Evolutionary conservation across 495 filamentous ascomycete genomes (phyloP), one percentile per base, ranked within the genome.

Genomic region (Achaetomiella virescens): DNA sequence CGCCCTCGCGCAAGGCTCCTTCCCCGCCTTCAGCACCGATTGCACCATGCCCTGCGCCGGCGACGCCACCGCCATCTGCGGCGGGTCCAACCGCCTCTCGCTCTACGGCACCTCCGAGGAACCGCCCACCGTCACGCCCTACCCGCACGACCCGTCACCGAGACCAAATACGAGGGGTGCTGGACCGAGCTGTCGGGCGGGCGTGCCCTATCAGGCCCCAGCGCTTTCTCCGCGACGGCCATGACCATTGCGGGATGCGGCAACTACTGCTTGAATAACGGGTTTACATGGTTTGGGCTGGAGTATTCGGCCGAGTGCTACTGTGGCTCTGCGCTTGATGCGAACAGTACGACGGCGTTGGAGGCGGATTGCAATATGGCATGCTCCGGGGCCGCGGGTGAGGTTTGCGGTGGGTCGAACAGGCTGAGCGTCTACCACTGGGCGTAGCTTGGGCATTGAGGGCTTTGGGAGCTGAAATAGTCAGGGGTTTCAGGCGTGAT

Each of bases 241-340:
- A 62, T 62, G 60, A 62, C 60, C 0, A 18, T 42, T 7, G 40
- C 17, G 24, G 17, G 6, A 0, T 62, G 60, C n/a, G 48, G 35
- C 8, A 48, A 52, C 17, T 67, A 54, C 24, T 76, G 74, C 54
- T 33, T 41, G 11, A 41, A 60, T 35, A 20, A 14, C 8, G 57
- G 48, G 1, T 62, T 44, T 24, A 1, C 25, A 0, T 52, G 14
- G 41, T 59, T 59, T 24, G 60, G 60, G 1, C 42, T 59, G 15
- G 81, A 89, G 66, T 84, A 84, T 52, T 77, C 72, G 41, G 74
- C 73, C 41, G 76, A 83, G 65, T 86, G 84, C 67, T 84, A 78
- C 61, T 87, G 84, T 61, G 82, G 79, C 22, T 78, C 77, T 52
- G 61, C 58, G 27, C 20, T 62, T 2, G 20, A 53, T 12, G 47